Conservation (phyloP, 805 yeast species). For the Pichia sporocuriosa region DNA sequence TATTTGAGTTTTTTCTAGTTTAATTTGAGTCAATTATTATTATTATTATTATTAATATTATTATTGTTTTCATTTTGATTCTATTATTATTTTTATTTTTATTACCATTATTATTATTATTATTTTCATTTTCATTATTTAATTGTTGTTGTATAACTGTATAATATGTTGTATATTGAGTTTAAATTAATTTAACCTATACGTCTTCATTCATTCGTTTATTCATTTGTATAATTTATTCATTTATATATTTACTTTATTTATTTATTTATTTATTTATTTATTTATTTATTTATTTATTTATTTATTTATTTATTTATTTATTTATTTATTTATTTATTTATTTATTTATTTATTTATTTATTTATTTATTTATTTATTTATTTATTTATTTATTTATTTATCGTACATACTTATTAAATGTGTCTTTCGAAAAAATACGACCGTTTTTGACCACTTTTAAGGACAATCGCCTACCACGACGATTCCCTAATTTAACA, state of each 20-base stretch:
- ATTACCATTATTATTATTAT: not conserved
- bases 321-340: not conserved
- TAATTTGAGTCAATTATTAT: too few relatives aligned
- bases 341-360: not conserved
- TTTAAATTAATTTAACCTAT: not conserved
- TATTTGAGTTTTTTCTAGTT: too few relatives aligned
- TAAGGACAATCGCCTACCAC: not conserved
- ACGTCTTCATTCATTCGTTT: too few relatives aligned
- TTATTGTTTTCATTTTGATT: too few relatives aligned
- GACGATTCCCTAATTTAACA: not conserved
- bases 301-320: not conserved
- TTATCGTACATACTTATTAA: constrained; percentile 3
- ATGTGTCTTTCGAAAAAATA: constrained; percentile 4
- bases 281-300: too few relatives aligned
- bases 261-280: too few relatives aligned
- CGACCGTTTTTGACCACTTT: constrained; percentile 1
- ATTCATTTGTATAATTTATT: too few relatives aligned
- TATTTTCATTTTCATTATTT: not conserved
- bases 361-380: too few relatives aligned
- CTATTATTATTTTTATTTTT: not conserved
- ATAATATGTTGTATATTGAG: constrained; percentile 2
- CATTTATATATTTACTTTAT: too few relatives aligned
- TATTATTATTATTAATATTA: too few relatives aligned
- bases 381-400: too few relatives aligned
- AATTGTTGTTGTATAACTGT: not conserved